Base-by-base conservation (phyloP, 306 rosid genomes). In the Malus sylvestris region DNA sequence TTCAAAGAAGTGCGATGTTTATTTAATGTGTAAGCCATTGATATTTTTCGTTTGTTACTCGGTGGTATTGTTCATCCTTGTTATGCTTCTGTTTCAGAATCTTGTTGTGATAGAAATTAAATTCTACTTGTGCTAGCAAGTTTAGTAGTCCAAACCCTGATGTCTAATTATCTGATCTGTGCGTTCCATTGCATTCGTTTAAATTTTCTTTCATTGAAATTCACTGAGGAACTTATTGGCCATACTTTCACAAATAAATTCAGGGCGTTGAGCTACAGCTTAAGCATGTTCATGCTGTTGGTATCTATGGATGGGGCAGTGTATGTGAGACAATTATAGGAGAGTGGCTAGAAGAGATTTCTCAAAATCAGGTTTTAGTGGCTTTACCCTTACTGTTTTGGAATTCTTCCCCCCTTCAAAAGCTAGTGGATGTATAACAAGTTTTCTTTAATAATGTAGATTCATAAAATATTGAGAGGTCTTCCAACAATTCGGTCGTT, bases 301-400 rank as follows among this genome's bases (percentile, higher is more conserved):
- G 99, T 59, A 82, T 90, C 68, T 95, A 92, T 77, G 99, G 99
- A 71, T 95, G 99, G 99, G 93, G 84, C 70, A 89, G 89, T 84
- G 99, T 90, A 63, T 78, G 97, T 76, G 99, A 92, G 86, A 87
- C 96, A 63, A 51, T 89, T 79, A 3, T 86, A 68, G 97, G 97
- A 79, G 97, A 95, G 86, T 95, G 99, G 99, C 76, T 90, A 79
- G 99, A 88, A 84, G 97, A 95, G 83, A 81, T 95, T 74, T 95
- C 97, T 58, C 97, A 89, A 74, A 95, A 92, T 83, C 99, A 95
- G 96, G 99, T 95, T 70, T 61, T 23, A 65, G 64, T 71, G 65
- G 75, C 68, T 22, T 63, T 71, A 68, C 33, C 77, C 49, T 15
- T 80, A n/a, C 76, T 75, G 70, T 57, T 66, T 63, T 73, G 76